Evolutionary conservation across 805 yeast genomes (phyloP), one percentile per base, ranked within the genome.

Genomic region (Pichia californica): DNA sequence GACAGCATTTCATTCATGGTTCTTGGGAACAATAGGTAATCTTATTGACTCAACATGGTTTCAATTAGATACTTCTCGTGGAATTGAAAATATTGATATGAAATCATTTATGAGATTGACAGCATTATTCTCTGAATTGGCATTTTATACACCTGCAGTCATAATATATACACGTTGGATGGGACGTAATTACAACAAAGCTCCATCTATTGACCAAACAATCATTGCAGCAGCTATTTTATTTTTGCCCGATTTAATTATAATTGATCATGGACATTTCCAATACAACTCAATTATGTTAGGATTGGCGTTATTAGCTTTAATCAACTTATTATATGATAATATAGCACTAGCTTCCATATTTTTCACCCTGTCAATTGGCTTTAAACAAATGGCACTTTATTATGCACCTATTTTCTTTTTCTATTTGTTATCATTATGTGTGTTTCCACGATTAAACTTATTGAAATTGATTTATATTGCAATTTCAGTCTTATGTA

Each of bases 221-320:
- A 73, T 83, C 23, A 79, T 84, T 14, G 77, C 88, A 0, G 82
- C 88, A 2, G 79, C 88, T 15, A 79, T 93, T n/a, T 60, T 93
- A 28, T 78, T 82, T 58, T 95, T 87, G 61, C 97, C 99, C 0
- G 72, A 85, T 3, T 68, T 91, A 47, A 73, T 85, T 35, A 70
- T 93, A 45, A 80, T 93, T 37, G 99, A 93, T 59, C 97, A 93
- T 63, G 99, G 99, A 7, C 99, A 93, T 64, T 93, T 93, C 66
- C 99, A 94, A 65, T 91, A 79, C 64, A 94, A 93, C 56, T 77
- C 88, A 0, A 94, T 93, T 21, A 91, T 93, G 98, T 73, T 93
- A 29, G 99, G 99, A 0, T 68, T 91, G 15, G 73, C 91, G 5
- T 68, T 88, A 23, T 66, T 79, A 42, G 73, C 95, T 0, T 66